Percentiles rank a stretch among this genome's conserved stretches.
phyloP scores from a whole-genome alignment of 305 asterid genomes.

The Solanum hybrid region DNA sequence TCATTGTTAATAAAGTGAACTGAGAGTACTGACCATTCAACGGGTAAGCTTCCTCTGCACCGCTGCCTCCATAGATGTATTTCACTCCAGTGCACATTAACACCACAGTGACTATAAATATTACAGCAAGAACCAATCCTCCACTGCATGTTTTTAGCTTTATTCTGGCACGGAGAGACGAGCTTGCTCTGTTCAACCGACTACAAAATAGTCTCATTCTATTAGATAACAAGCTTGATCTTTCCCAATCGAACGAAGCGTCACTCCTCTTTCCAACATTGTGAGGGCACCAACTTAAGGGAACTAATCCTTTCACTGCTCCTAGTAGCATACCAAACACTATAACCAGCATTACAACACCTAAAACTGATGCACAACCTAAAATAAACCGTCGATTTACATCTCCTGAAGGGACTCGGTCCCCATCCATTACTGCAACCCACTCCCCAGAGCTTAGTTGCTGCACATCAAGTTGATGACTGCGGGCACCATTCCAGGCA shows the following conservation, averaged over 20 bases:
- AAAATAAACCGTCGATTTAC: conserved; percentile 42
- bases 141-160: conserved; percentile 56
- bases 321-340: conserved; percentile 70
- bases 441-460: conserved; percentile 73
- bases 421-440: conserved; percentile 81
- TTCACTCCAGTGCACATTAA: conserved; percentile 52
- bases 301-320: conserved; percentile 57
- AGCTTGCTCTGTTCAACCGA: conserved; percentile 56
- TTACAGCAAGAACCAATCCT: conserved; percentile 25
- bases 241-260: conserved; percentile 40
- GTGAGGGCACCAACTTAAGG: conserved; percentile 81
- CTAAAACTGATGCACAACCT: conserved; percentile 46
- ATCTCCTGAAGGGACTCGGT: conserved; percentile 83
- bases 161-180: conserved; percentile 44
- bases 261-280: conserved; percentile 72
- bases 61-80: conserved; percentile 65
- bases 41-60: conserved; percentile 73
- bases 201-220: conserved; percentile 49
- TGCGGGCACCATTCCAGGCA: conserved; percentile 87
- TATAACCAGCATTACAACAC: conserved; percentile 38
- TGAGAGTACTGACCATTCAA: conserved; percentile 65
- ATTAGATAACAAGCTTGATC: conserved; percentile 40
- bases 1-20: conserved; percentile 87
- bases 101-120: conserved; percentile 18
- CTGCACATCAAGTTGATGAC: conserved; percentile 81